A percentile compares a stretch with the other conserved stretches of the same genome.
Conservation (phyloP, 257 asterid species). For the Eustoma russellianum region DNA sequence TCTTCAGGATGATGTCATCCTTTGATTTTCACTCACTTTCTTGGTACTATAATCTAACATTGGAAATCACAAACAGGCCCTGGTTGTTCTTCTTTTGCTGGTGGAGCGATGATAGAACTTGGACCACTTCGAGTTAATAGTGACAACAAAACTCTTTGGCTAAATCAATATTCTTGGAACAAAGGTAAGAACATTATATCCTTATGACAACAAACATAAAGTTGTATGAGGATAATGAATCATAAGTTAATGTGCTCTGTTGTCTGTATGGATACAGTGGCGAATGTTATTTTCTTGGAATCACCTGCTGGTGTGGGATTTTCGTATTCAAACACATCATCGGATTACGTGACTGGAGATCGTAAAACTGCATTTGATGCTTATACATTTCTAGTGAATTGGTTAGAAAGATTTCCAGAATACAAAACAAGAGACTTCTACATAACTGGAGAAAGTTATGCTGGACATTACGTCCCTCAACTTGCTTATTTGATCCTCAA, state of each 20-base stretch:
- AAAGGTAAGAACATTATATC: conserved; percentile 22
- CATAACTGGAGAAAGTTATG: conserved; percentile 61
- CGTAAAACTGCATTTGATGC: conserved; percentile 42
- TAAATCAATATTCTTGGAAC: conserved; percentile 53
- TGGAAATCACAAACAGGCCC: conserved; percentile 37
- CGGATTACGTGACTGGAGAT: conserved; percentile 55
- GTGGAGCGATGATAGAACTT: conserved; percentile 53
- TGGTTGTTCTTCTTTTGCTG: conserved; percentile 68
- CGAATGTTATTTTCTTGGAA: conserved; percentile 56
- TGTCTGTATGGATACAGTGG: conserved; percentile 31
- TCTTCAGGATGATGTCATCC: no score
- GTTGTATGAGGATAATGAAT: no score
- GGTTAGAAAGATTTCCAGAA: conserved; percentile 67
- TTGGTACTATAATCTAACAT: no score
- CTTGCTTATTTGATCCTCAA: conserved; percentile 46
- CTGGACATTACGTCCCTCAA: conserved; percentile 71
- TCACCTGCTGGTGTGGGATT: conserved; percentile 85
- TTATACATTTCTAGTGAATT: conserved; percentile 44
- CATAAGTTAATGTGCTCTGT: no score
- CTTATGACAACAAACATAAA: not conserved
- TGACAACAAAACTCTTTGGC: conserved; percentile 49
- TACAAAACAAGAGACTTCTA: conserved; percentile 51
- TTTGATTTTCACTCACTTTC: no score
- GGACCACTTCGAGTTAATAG: conserved; percentile 63
- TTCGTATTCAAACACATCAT: conserved; percentile 52